Conservation (phyloP, 2,329 filamentous ascomycete genomes). For the Trichoderma oligosporum region DNA sequence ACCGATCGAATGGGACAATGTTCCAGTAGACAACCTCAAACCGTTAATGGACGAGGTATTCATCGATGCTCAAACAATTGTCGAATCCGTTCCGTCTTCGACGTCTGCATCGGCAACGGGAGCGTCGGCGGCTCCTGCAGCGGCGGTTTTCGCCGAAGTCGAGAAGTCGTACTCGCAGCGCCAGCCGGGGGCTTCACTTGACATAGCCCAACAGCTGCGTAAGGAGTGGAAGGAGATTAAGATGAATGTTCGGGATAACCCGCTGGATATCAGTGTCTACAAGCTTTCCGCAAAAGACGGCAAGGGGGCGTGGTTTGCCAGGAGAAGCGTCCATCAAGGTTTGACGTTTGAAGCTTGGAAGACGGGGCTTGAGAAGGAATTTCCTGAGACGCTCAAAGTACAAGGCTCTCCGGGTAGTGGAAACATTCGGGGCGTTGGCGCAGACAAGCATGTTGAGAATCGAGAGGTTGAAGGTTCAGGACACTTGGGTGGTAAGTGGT, state of each 20-base stretch:
- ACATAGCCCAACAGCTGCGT: conserved; percentile 53
- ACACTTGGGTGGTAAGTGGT: conserved; percentile 58
- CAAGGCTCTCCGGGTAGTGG: conserved; percentile 67
- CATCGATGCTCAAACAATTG: conserved; percentile 62
- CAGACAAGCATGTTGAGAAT: conserved; percentile 69
- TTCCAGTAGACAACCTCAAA: conserved; percentile 46
- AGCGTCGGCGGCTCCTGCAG: conserved; percentile 49
- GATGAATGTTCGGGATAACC: conserved; percentile 67
- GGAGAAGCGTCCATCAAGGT: conserved; percentile 76
- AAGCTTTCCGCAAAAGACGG: conserved; percentile 77
- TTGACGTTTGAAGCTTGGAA: conserved; percentile 75
- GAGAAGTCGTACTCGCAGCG: conserved; percentile 43
- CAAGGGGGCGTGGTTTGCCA: conserved; percentile 84
- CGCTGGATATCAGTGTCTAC: conserved; percentile 71
- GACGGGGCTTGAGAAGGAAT: conserved; percentile 72
- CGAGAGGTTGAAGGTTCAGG: conserved; percentile 55
- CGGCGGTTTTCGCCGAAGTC: conserved; percentile 49
- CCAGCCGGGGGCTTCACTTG: conserved; percentile 46
- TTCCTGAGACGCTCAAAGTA: conserved; percentile 70
- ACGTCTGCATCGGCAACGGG: conserved; percentile 37
- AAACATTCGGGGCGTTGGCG: conserved; percentile 80
- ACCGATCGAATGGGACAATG: conserved; percentile 51
- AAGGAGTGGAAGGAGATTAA: conserved; percentile 88
- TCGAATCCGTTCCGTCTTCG: conserved; percentile 67
- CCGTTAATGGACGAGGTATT: conserved; percentile 59